These are phyloP conservation scores for Sphaerulina populicola DNA, from an alignment of 2,329 filamentous ascomycete species.

Conservation along the genomic window DNA sequence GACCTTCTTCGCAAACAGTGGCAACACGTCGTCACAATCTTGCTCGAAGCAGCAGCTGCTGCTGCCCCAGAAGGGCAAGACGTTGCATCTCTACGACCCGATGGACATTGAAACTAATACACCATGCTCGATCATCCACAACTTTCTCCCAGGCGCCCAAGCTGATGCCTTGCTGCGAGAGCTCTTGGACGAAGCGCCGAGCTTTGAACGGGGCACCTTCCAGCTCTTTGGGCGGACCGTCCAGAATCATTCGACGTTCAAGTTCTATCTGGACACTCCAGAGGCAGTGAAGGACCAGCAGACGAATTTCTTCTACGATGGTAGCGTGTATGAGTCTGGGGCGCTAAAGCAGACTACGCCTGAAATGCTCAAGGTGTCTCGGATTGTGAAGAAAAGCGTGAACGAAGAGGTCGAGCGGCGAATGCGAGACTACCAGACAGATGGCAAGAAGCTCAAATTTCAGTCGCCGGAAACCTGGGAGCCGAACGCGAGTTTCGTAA, in stretches of 20 bases:
- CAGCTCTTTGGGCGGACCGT: constrained; percentile 85
- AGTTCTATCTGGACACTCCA: constrained; percentile 70
- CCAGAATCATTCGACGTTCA: constrained; percentile 71
- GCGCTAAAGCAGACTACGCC: constrained; percentile 65
- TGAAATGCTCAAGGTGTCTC: constrained; percentile 61
- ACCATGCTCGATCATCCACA: constrained; percentile 85
- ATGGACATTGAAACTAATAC: constrained; percentile 73
- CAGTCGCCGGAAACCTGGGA: constrained; percentile 67
- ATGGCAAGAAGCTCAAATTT: constrained; percentile 63
- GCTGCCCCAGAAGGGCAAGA: constrained; percentile 68
- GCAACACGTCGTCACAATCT: background rate
- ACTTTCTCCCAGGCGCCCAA: constrained; percentile 65
- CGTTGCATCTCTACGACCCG: constrained; percentile 74
- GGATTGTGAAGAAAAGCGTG: constrained; percentile 63
- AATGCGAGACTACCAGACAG: constrained; percentile 60
- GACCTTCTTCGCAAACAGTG: constrained; percentile 16
- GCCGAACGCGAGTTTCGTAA: constrained; percentile 88
- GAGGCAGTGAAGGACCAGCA: constrained; percentile 63
- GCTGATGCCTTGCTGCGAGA: constrained; percentile 69
- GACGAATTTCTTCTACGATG: constrained; percentile 79
- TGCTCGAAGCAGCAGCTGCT: constrained; percentile 37
- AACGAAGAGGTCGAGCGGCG: constrained; percentile 67
- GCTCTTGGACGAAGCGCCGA: constrained; percentile 62
- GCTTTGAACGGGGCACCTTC: constrained; percentile 65
- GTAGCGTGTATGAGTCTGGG: constrained; percentile 56